phyloP scores from a whole-genome alignment of 345 rosid genomes.

The Combretum micranthum region DNA sequence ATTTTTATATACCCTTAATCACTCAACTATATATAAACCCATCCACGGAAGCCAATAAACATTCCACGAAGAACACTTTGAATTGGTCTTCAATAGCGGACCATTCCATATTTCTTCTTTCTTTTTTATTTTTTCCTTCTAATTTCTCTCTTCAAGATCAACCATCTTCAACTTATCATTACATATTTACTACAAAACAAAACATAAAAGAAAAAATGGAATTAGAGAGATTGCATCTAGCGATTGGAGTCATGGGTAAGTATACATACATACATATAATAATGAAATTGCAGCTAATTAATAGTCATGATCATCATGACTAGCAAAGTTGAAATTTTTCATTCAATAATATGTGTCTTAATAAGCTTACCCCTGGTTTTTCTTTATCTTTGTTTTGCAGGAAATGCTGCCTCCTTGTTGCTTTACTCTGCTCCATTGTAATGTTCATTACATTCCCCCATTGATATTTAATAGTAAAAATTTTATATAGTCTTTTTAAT shows the following conservation, averaged over 20 bases:
- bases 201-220: constrained; percentile 31
- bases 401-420: constrained; percentile 72
- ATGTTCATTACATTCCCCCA: constrained; percentile 3
- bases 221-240: constrained; percentile 52
- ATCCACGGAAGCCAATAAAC: constrained; percentile 1
- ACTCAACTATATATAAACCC: constrained; percentile 25
- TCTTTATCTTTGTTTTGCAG: constrained; percentile 32
- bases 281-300: no score
- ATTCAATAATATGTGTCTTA: background rate
- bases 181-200: no score
- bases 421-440: constrained; percentile 74
- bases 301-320: no score
- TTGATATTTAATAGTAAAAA: background rate
- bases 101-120: no score
- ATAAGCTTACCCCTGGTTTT: background rate
- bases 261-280: constrained; percentile 9
- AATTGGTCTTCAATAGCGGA: constrained; percentile 1
- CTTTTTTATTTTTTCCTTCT: no score
- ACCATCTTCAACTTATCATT: no score
- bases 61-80: constrained; percentile 4
- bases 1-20: no score
- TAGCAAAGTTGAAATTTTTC: background rate
- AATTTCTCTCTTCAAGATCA: no score
- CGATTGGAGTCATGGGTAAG: constrained; percentile 54
- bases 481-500: background rate